Percentiles rank a stretch among this genome's conserved stretches.
Evolutionary conservation across 208 protist species (phyloP).

Genomic region (Acanthamoeba healyi): DNA sequence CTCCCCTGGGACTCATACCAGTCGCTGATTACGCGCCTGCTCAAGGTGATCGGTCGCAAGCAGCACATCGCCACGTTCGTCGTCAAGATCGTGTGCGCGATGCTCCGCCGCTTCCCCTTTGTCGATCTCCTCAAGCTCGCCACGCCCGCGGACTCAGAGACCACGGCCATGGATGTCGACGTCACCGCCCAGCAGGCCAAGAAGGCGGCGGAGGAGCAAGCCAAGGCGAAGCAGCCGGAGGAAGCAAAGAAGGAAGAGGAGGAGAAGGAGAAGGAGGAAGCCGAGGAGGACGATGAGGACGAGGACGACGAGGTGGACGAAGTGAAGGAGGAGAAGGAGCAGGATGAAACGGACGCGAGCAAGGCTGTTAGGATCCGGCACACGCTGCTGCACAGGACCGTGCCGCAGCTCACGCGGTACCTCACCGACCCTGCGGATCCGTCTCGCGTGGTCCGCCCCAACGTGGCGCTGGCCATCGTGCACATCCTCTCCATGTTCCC

Average conservation of each 20-base stretch:
- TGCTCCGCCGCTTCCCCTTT: slow-evolving; percentile 68
- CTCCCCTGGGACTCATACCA: slow-evolving; percentile 65
- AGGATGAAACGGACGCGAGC: background rate
- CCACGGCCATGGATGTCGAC: background rate
- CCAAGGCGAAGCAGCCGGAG: background rate
- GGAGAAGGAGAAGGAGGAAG: background rate
- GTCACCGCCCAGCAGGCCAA: background rate
- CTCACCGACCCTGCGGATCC: slow-evolving; percentile 29
- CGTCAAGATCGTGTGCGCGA: slow-evolving; percentile 48
- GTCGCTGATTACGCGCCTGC: background rate
- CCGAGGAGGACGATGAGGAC: background rate
- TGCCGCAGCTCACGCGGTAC: slow-evolving; percentile 20
- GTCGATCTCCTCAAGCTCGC: background rate
- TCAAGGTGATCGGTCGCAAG: slow-evolving; percentile 10
- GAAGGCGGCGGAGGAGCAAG: background rate
- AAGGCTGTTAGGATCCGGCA: slow-evolving; percentile 6
- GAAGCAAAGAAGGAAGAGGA: background rate
- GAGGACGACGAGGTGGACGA: background rate
- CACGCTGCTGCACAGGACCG: background rate
- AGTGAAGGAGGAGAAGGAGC: background rate
- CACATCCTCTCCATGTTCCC: slow-evolving; percentile 54
- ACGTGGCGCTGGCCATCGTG: slow-evolving; percentile 54
- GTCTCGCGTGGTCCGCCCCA: slow-evolving; percentile 28
- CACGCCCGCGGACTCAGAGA: background rate
- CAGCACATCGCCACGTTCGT: background rate